phyloP scores from a whole-genome alignment of 768 basidiomycete species.

The Dentipellis sp. region DNA sequence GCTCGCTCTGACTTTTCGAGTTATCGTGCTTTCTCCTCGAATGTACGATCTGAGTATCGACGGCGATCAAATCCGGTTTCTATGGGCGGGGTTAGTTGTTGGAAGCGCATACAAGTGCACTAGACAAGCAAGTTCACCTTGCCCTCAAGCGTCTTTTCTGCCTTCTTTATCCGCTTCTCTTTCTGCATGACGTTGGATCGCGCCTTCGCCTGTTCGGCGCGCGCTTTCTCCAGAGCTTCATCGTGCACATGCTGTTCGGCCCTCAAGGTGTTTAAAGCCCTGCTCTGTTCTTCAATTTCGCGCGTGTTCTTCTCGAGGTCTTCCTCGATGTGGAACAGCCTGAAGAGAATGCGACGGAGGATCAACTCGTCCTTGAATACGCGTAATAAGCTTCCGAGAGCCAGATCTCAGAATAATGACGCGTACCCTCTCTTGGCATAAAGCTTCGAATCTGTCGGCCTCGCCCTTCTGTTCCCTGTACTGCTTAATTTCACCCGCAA shows the following conservation, averaged over 20 bases:
- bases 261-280: constrained; percentile 56
- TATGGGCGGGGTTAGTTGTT: constrained; percentile 21
- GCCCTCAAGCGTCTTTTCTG: constrained; percentile 79
- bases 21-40: constrained; percentile 70
- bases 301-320: constrained; percentile 65
- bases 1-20: constrained; percentile 51
- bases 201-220: constrained; percentile 73
- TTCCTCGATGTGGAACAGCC: constrained; percentile 83
- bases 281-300: constrained; percentile 66
- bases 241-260: constrained; percentile 66
- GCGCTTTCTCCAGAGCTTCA: constrained; percentile 58
- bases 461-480: constrained; percentile 96
- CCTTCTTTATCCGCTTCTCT: constrained; percentile 83
- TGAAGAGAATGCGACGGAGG: constrained; percentile 76
- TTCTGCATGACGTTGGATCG: constrained; percentile 69
- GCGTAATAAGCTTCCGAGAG: too few relatives aligned
- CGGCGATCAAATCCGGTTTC: constrained; percentile 77
- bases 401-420: background rate
- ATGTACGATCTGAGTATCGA: constrained; percentile 86
- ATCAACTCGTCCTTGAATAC: constrained; percentile 63
- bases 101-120: background rate
- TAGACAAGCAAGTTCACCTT: constrained; percentile 48
- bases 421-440: constrained; percentile 65
- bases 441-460: constrained; percentile 75
- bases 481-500: constrained; percentile 91